Base-by-base conservation (phyloP, 768 basidiomycete species). In the Lactarius evosmus region DNA sequence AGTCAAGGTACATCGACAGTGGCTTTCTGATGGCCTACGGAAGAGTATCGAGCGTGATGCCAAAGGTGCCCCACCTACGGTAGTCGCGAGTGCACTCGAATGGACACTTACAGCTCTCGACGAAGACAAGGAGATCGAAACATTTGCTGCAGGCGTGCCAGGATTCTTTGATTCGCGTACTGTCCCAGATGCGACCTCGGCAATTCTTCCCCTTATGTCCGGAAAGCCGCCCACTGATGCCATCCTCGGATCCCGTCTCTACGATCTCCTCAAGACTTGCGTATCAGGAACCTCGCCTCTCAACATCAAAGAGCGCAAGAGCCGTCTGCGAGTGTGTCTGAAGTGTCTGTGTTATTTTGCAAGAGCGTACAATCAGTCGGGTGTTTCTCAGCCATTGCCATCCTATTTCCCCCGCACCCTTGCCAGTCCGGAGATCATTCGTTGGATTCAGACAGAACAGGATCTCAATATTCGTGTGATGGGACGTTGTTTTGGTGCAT, bases 21-120 rank as follows among this genome's bases (percentile, higher is more conserved):
- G 51, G 51, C 27, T 52, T n/a, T 52, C 51, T 7, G 51, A 30
- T 52, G 51, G 51, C 51, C 29, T 52, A 30, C 51, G 51, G 29
- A 27, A 16, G 51, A 52, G 29, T 11, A 9, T 52, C 51, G 51
- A 29, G 51, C 25, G 25, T n/a, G 30, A 11, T n/a, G 27, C 51
- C 29, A 29, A 29, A 2, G 30, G 30, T 2, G 51, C 51, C 14
- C 27, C 51, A 19, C 17, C 27, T 7, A 32, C 14, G 16, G 51
- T 8, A 30, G 27, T 29, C 29, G 2, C 51, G 1, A 32, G 19
- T n/a, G 44, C 51, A 4, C 51, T 52, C 51, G 30, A 52, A 27
- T 52, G 51, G 51, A 52, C 51, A 11, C 44, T 44, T 9, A 44
- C 44, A 22, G n/a, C 44, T 22, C n/a, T 44, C n/a, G 44, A 44